Base-by-base conservation (phyloP, 768 basidiomycete species). In the Daedalea quercina region DNA sequence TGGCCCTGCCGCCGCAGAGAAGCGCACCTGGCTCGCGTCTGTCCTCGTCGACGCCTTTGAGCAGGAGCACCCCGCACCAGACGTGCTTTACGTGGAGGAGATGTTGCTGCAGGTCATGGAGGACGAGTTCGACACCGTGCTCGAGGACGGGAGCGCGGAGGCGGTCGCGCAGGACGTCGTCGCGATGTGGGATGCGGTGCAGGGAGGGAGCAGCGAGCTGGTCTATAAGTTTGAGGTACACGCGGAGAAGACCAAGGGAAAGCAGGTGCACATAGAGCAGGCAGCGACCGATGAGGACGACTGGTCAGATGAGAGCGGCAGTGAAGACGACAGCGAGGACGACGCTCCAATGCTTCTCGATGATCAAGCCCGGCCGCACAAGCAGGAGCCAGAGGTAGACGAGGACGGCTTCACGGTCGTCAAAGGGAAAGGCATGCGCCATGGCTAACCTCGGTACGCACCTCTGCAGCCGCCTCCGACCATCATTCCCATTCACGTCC, bases 391-490 rank as follows among this genome's bases (percentile, higher is more conserved):
- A 0, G 79, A 90, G 47, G 76, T 94, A 0, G 94, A 97, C 61
- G 89, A 94, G 55, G 94, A 98, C 54, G 94, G 94, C 0, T 98
- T 98, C 65, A 91, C 87, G 2, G 64, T 86, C 47, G 90, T 98
- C 24, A 33, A 78, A 78, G 59, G 74, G 23, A 83, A 80, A 60
- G 76, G 80, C 24, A 58, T 55, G 41, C 58, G 55, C 47, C 62
- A 63, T 43, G 57, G 60, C 40, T 64, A 44, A 52, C 20, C n/a
- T n/a, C 17, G 22, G 20, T 23, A 23, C 23, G 20, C 6, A 17
- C 25, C 9, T 42, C 9, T 57, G 42, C 31, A n/a, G 17, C 17
- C 15, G 40, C 22, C 15, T 42, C 40, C 17, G 40, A 6, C 22
- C 40, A 42, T 4, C 28, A 31, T 31, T 31, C n/a, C n/a, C n/a